Base-by-base conservation (phyloP, 2,329 filamentous ascomycete species). In the Hypoxylon sp. region DNA sequence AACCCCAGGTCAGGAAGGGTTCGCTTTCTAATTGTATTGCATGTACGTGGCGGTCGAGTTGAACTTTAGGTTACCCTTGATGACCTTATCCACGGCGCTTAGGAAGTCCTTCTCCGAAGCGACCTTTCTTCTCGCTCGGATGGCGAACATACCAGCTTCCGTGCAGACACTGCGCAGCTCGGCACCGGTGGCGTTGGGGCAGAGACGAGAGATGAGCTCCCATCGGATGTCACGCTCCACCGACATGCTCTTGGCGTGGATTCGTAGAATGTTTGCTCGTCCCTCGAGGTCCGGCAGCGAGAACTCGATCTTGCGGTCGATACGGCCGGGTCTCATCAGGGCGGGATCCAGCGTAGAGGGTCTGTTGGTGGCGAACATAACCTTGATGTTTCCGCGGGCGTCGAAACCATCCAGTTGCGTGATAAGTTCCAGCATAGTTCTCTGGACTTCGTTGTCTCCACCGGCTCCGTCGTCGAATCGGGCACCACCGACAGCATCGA, bases 191-290 rank as follows among this genome's bases (percentile, higher is more conserved):
- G 94, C 92, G 82, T 99, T 99, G 71, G 96, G 96, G 83, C 96
- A 99, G 70, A 99, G 86, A 74, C 96, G 91, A 19, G 94, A 97
- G 77, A 99, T 98, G 71, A 99, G 87, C 84, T 99, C 96, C 96
- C 96, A 99, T 81, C 96, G 90, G 76, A 99, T 99, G 77, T 99
- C 96, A 56, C 96, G 90, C 87, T 99, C 96, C 37, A 99, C 96
- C 16, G 94, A 97, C 96, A 99, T 99, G 78, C 93, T 97, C 91
- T 98, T 99, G 75, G 96, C 96, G 83, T 98, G 96, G 75, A 99
- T 99, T 53, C 96, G 92, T 46, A 99, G 88, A 76, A 99, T 98
- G 82, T 97, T 98, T 76, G 96, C 96, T 71, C 96, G 91, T 54
- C 96, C 96, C 80, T 99, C 96, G 73, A 98, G 93, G 79, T 99